Evolutionary conservation across 202 grass and related monocot genomes (phyloP).

Genomic region (Saccharum hybrid): DNA sequence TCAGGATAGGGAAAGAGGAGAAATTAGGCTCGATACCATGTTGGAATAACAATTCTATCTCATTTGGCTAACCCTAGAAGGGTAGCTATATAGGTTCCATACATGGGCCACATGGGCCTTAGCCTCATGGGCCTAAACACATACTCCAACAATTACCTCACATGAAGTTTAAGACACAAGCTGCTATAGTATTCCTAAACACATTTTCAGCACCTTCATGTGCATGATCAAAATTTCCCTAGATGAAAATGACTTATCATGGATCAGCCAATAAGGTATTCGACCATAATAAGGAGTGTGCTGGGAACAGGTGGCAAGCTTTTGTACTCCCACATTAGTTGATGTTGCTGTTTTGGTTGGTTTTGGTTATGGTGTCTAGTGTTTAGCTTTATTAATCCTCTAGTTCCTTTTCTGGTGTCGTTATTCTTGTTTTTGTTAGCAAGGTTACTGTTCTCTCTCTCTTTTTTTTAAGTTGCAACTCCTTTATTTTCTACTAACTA

Average conservation of each 20-base stretch:
- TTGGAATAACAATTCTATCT: no score
- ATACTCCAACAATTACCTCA: background rate
- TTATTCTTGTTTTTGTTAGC: background rate
- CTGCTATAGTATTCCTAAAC: conserved; percentile 28
- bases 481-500: background rate
- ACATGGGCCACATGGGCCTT: no score
- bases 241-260: background rate
- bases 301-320: background rate
- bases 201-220: background rate
- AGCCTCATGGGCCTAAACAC: no score
- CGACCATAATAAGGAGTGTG: background rate
- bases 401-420: background rate
- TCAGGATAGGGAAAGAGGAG: no score
- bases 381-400: conserved; percentile 5
- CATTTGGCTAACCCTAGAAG: no score
- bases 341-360: no score
- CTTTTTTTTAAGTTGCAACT: background rate
- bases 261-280: background rate
- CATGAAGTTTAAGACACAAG: conserved; percentile 7
- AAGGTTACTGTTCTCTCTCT: background rate
- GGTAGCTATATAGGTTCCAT: no score
- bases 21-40: no score
- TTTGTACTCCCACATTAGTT: background rate
- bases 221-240: background rate
- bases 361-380: no score